A percentile compares a stretch with the other conserved stretches of the same genome.
These are phyloP conservation scores for Narthecium ossifragum DNA, from an alignment of 106 monocot genomes.

Conservation along the genomic window DNA sequence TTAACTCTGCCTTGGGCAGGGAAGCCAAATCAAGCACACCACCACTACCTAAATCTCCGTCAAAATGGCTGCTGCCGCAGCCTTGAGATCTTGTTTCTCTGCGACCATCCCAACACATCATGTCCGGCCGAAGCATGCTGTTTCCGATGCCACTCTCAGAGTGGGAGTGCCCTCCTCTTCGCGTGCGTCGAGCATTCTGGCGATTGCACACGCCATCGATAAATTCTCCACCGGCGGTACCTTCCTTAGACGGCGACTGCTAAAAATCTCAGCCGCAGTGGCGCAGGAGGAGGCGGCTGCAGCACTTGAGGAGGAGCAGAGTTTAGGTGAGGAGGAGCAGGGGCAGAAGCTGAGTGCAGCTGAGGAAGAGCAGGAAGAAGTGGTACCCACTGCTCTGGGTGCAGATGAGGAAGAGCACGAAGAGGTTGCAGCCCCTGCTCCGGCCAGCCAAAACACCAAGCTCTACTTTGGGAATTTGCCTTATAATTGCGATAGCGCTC, in stretches of 20 bases:
- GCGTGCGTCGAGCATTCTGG: constrained; percentile 3
- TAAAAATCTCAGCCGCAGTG: constrained; percentile 27
- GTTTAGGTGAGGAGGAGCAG: constrained; percentile 1
- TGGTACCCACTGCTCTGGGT: too few species aligned
- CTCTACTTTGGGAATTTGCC: constrained; percentile 94
- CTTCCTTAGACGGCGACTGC: background rate
- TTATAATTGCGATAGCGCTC: constrained; percentile 88
- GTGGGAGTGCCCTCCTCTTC: constrained; percentile 7
- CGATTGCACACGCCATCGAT: background rate
- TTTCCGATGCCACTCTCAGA: constrained; percentile 9
- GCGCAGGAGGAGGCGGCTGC: constrained; percentile 36
- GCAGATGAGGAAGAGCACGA: too few species aligned
- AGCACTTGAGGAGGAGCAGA: constrained; percentile 18
- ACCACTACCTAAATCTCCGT: too few species aligned
- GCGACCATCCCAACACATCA: constrained; percentile 19
- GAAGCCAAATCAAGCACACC: background rate
- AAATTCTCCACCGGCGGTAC: background rate
- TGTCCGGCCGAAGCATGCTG: constrained; percentile 23
- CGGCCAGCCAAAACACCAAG: constrained; percentile 41
- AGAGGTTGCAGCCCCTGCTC: background rate
- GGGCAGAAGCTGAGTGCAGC: too few species aligned
- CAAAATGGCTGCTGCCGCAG: constrained; percentile 36
- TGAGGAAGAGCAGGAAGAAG: too few species aligned
- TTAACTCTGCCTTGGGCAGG: too few species aligned
- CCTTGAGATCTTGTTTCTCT: constrained; percentile 41